phyloP scores from a whole-genome alignment of 2,329 filamentous ascomycete species.

The Hysterium pulicare region DNA sequence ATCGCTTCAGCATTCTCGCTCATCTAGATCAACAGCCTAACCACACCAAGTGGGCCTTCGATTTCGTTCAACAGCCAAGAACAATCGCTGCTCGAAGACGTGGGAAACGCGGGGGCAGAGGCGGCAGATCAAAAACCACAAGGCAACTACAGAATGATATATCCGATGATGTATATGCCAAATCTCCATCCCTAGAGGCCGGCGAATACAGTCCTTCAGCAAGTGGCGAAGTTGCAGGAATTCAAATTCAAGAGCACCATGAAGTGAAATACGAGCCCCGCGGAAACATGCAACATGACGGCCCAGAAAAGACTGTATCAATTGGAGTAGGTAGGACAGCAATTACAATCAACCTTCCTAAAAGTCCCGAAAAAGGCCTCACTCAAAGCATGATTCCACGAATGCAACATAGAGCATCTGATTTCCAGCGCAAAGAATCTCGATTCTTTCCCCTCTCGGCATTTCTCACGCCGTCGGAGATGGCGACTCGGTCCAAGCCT shows the following conservation, averaged over 20 bases:
- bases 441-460: constrained; percentile 17
- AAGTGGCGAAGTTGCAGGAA: too few relatives aligned
- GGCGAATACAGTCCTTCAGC: too few relatives aligned
- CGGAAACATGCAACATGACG: too few relatives aligned
- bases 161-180: neutral
- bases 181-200: neutral
- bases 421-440: constrained; percentile 9
- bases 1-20: constrained; percentile 26
- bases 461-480: constrained; percentile 12
- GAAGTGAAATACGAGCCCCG: too few relatives aligned
- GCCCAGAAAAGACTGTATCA: too few relatives aligned
- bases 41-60: constrained; percentile 19
- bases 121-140: constrained; percentile 9
- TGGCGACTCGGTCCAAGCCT: constrained; percentile 1
- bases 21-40: constrained; percentile 16
- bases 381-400: neutral
- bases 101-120: constrained; percentile 19
- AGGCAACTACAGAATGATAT: constrained; percentile 3
- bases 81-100: constrained; percentile 9
- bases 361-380: constrained; percentile 3
- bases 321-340: neutral
- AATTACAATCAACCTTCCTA: constrained; percentile 4
- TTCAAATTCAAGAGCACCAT: too few relatives aligned
- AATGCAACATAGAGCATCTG: neutral
- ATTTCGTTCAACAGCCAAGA: constrained; percentile 13